These are phyloP conservation scores for Lactarius vividus DNA, from an alignment of 768 basidiomycete species.

Conservation along the genomic window DNA sequence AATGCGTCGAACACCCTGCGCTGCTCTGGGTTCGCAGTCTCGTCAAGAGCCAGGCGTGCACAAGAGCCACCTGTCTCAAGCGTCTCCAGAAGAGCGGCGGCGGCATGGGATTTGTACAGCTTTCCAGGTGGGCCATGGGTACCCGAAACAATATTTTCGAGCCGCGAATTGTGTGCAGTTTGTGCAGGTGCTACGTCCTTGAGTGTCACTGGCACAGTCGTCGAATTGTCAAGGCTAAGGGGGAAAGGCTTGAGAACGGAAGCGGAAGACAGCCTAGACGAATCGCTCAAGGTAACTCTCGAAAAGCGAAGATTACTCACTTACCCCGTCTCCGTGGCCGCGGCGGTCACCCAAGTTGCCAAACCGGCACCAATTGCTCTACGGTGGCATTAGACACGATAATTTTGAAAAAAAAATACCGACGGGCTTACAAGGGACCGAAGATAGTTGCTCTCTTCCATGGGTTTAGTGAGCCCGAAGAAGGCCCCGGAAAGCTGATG, in stretches of 20 bases:
- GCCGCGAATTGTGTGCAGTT: neutral
- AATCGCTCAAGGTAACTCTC: neutral
- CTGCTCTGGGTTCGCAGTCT: conserved; percentile 18
- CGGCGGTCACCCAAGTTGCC: conserved; percentile 4
- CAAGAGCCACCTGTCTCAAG: conserved; percentile 28
- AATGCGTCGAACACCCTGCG: conserved; percentile 17
- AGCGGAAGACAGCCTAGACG: neutral
- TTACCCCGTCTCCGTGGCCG: conserved; percentile 14
- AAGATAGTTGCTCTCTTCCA: conserved; percentile 26
- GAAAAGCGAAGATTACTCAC: neutral
- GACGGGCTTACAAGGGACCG: conserved; percentile 26
- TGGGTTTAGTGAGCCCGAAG: conserved; percentile 10
- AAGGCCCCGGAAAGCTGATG: conserved; percentile 19
- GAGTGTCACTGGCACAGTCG: conserved; percentile 23
- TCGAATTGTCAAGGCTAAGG: conserved; percentile 21
- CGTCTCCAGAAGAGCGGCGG: conserved; percentile 23
- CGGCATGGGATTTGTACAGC: conserved; percentile 27
- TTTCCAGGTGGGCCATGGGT: conserved; percentile 28
- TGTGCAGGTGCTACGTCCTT: conserved; percentile 23
- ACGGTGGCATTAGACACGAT: neutral
- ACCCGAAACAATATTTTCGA: conserved; percentile 22
- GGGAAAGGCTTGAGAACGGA: conserved; percentile 7
- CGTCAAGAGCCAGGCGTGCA: conserved; percentile 24
- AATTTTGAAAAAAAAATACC: neutral
- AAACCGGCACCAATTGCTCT: conserved; percentile 21